Base-by-base conservation (phyloP, 1,284 basidiomycete genomes). In the Boletus semigastroideus region DNA sequence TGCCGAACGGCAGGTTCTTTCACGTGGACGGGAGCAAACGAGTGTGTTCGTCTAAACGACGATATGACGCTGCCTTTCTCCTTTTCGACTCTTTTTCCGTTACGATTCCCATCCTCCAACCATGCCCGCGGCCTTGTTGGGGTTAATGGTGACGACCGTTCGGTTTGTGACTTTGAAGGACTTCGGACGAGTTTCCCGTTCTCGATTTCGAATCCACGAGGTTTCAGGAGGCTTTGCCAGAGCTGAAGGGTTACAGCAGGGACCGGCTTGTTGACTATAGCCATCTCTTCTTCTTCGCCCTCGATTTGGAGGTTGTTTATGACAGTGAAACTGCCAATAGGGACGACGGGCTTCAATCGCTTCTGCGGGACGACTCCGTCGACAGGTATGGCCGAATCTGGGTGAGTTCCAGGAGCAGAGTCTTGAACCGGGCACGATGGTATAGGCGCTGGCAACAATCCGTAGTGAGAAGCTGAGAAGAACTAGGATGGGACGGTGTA, bases 191-290 rank as follows among this genome's bases (percentile, higher is more conserved):
- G 73, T 53, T 78, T 75, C 14, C 82, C 79, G 13, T 72, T 72
- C 11, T 76, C 69, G 42, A 87, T 67, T 53, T 80, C 77, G 64
- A 83, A 87, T 10, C 86, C 87, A 17, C 86, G 77, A 34, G 76
- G 72, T 52, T 79, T 78, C 34, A 90, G 76, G 16, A 90, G 77
- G 55, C 76, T 77, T 42, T 78, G 75, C 87, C 87, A 89, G 8
- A 90, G 74, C 52, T 82, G 78, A 20, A 86, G 73, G 6, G 83
- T 84, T 3, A 82, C 74, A 0, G 74, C 75, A 0, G 83, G 83
- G 1, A 82, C 69, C 17, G 82, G 81, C 46, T 76, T 80, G 2
- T 80, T 72, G 14, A 75, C 65, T 0, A 77, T 79, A 2, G 78
- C 69, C 57, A 83, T 82, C 51, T 84, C 84, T 33, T 78, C 77